These are phyloP conservation scores for Pharnaceum exiguum DNA, from an alignment of 148 eudicot genomes.

Conservation along the genomic window DNA sequence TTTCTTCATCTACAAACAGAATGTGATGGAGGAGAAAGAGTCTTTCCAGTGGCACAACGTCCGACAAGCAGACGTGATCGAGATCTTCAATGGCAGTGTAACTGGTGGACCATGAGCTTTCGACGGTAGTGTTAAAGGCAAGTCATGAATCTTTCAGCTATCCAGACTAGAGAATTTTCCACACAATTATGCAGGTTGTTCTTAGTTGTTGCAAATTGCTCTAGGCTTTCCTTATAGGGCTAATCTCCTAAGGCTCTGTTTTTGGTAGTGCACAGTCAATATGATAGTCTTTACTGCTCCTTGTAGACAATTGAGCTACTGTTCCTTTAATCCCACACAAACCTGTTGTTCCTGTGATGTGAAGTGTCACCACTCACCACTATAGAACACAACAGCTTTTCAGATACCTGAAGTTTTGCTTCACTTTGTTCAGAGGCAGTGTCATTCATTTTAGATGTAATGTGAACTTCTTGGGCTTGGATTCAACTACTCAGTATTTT, in stretches of 20 bases:
- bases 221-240: no score
- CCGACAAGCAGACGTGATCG: constrained; percentile 47
- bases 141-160: no score
- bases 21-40: constrained; percentile 71
- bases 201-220: neutral
- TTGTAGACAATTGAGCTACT: no score
- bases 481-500: no score
- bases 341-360: no score
- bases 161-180: neutral
- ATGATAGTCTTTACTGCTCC: neutral
- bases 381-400: no score
- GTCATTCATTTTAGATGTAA: no score
- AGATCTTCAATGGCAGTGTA: constrained; percentile 65
- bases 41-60: constrained; percentile 63
- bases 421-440: no score
- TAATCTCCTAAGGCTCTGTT: neutral
- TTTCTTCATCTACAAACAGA: constrained; percentile 69
- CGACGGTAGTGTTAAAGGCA: neutral
- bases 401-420: no score
- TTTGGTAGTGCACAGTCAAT: neutral
- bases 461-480: no score
- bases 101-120: constrained; percentile 42
- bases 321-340: no score
- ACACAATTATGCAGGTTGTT: neutral
- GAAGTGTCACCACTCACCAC: no score